Evolutionary conservation across 305 asterid genomes (phyloP).

Genomic region (Fraxinus sp.): DNA sequence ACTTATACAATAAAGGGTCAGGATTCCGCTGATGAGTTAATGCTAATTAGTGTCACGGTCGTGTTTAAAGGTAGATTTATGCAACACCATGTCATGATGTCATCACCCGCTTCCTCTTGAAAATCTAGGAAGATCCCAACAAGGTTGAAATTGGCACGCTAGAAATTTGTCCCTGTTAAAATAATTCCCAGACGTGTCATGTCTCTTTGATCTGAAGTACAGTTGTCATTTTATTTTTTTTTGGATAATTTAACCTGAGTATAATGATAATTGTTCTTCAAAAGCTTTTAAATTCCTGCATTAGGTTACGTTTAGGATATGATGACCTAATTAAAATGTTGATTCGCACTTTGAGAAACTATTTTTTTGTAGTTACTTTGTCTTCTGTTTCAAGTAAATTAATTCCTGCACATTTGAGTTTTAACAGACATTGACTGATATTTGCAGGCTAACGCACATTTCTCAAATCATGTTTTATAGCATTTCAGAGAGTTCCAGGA

Average conservation of each 20-base stretch:
- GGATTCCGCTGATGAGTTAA: not conserved
- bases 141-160: not conserved
- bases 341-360: not conserved
- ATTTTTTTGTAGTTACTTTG: not conserved
- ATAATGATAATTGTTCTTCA: not conserved
- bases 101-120: not conserved
- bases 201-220: not conserved
- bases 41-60: not conserved
- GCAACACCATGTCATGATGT: not conserved
- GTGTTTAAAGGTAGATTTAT: not conserved
- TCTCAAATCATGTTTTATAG: constrained; percentile 30
- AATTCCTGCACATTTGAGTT: not conserved
- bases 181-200: not conserved
- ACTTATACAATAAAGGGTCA: not conserved
- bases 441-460: constrained; percentile 30
- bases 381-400: not conserved
- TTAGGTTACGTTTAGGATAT: not conserved
- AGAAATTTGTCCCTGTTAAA: not conserved
- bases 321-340: not conserved
- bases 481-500: constrained; percentile 12
- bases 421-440: not conserved
- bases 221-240: not conserved
- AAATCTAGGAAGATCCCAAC: not conserved
- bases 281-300: not conserved
- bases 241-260: not conserved